These are phyloP conservation scores for grape (Vitis vinifera) DNA, from an alignment of 164 flowering plant species.

Conservation along the genomic window DNA sequence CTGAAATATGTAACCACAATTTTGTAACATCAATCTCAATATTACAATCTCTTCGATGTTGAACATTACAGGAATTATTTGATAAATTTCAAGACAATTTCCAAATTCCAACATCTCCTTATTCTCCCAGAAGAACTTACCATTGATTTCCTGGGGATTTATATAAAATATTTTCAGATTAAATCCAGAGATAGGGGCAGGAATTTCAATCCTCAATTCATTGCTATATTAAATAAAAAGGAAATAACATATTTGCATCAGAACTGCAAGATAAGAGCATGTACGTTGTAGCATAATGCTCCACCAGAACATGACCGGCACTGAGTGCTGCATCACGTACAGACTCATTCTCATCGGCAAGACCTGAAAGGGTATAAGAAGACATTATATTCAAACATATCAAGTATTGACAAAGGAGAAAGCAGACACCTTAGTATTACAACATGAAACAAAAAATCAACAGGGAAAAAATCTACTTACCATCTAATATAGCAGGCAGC, in stretches of 20 bases:
- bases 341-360: conserved; percentile 99
- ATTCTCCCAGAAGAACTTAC: no score
- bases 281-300: conserved; percentile 97
- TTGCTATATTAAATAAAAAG: not conserved
- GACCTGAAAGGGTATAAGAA: conserved; percentile 47
- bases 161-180: no score
- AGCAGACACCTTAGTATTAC: not conserved
- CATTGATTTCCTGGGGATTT: no score
- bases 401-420: not conserved
- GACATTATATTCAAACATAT: not conserved
- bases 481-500: conserved; percentile 94
- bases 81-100: no score
- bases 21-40: no score
- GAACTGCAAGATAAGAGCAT: conserved; percentile 16
- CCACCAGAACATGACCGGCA: conserved; percentile 98
- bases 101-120: no score
- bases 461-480: conserved; percentile 29
- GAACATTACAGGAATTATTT: no score
- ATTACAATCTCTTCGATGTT: no score
- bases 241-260: not conserved
- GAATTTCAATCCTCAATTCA: not conserved
- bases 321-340: conserved; percentile 99
- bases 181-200: no score
- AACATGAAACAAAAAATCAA: not conserved
- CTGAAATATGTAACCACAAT: no score